These are phyloP conservation scores for Trichophyton mentagrophytes DNA, from an alignment of 2,329 filamentous ascomycete genomes.

Conservation along the genomic window DNA sequence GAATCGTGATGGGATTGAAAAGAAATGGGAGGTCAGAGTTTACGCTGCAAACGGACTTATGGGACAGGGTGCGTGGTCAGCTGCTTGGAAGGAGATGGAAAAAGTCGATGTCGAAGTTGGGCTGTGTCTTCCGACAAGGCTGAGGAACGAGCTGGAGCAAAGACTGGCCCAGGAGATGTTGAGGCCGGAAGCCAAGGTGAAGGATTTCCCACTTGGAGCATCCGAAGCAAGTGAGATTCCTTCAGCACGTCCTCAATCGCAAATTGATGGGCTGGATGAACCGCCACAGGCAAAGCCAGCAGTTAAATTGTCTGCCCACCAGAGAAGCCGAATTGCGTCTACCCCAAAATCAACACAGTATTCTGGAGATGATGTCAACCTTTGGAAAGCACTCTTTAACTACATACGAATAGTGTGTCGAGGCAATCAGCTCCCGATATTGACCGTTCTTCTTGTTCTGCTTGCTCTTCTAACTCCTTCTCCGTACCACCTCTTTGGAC, in stretches of 20 bases:
- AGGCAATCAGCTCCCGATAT: neutral
- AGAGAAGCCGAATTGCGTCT: neutral
- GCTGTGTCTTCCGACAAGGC: slow-evolving; percentile 48
- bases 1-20: slow-evolving; percentile 33
- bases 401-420: neutral
- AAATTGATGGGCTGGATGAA: slow-evolving; percentile 15
- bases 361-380: neutral
- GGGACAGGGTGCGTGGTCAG: slow-evolving; percentile 79
- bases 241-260: neutral
- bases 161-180: slow-evolving; percentile 28
- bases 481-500: neutral
- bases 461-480: slow-evolving; percentile 2
- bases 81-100: slow-evolving; percentile 97
- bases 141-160: slow-evolving; percentile 39
- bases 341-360: neutral
- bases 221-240: too few species aligned
- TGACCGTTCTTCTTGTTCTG: neutral
- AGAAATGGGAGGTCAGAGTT: slow-evolving; percentile 58
- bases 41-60: slow-evolving; percentile 94
- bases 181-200: slow-evolving; percentile 9
- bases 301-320: neutral
- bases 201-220: neutral
- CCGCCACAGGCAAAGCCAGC: neutral
- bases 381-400: neutral
- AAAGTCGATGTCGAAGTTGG: slow-evolving; percentile 89